Evolutionary conservation across 2,329 filamentous ascomycete species (phyloP).

Genomic region (Ceratocystiopsis minuta): DNA sequence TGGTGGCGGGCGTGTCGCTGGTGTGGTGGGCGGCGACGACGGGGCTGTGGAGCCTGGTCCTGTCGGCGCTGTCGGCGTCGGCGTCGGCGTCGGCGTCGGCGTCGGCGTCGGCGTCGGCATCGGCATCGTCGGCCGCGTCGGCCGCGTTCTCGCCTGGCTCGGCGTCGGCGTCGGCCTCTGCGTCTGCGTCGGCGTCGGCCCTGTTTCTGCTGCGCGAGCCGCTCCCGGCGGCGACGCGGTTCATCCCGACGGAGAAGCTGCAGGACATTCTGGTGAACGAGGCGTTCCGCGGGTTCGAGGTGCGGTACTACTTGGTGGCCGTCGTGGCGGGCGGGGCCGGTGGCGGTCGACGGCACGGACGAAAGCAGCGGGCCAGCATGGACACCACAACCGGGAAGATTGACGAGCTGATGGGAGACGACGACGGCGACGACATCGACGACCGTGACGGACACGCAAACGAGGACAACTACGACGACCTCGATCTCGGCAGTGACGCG

Average conservation of each 20-base stretch:
- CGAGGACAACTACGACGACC: background rate
- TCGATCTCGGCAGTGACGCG: background rate
- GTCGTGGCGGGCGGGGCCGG: constrained; percentile 36
- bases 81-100: background rate
- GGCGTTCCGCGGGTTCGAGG: constrained; percentile 82
- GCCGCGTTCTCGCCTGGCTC: background rate
- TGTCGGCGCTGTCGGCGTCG: background rate
- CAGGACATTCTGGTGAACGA: constrained; percentile 91
- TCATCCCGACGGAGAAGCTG: constrained; percentile 81
- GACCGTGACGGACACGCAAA: background rate
- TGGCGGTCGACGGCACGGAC: background rate
- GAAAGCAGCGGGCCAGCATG: background rate
- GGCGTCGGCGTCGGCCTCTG: background rate
- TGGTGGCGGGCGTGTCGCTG: constrained; percentile 6
- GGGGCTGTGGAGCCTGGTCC: constrained; percentile 7
- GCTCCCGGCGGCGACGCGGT: constrained; percentile 16
- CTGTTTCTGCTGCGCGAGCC: too few relatives aligned
- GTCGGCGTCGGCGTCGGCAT: background rate
- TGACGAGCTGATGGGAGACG: background rate
- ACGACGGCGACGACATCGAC: background rate
- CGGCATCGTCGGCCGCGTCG: background rate
- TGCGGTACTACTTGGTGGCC: constrained; percentile 74
- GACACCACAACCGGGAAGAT: too few relatives aligned
- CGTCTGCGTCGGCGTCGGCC: background rate
- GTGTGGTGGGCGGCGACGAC: constrained; percentile 18